Base-by-base conservation (phyloP, 352 stramenopile genomes). In the Pythium volutum region DNA sequence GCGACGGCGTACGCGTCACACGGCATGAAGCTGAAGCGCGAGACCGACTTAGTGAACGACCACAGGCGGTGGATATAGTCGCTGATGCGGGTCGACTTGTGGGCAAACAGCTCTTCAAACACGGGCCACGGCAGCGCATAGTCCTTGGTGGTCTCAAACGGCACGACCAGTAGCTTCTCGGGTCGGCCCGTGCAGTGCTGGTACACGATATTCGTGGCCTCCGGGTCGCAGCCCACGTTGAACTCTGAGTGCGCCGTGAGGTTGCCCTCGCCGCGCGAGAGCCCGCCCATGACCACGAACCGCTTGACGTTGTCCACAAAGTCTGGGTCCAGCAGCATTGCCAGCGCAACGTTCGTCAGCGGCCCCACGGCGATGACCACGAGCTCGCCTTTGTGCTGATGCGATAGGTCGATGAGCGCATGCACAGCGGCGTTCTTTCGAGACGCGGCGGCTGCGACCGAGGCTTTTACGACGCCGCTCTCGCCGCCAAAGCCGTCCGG, bases 141-240 rank as follows among this genome's bases (percentile, higher is more conserved):
- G 68, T 94, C 81, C 16, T 62, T 62, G 22, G 59, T 79, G 15
- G 81, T 90, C 71, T 94, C 84, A 63, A 89, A 84, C 14, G 82
- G 81, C 60, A 94, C 59, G 31, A 91, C 75, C 22, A 77, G 56
- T 23, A 92, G 69, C 63, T 92, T 83, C 22, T 76, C 70, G 31
- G 80, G 73, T 15, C 42, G 66, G 12, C 55, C 55, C 4, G 52
- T 42, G 67, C 79, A 83, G 66, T 92, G 76, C 65, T 87, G 61
- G 43, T 87, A 81, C 25, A 92, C 75, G 23, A 91, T 92, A 51
- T 79, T 67, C 16, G 83, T 87, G 1, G 85, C 85, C 63, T 94
- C 85, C 7, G 85, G 85, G 64, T 94, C 85, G 59, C 83, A 91
- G 39, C 73, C 79, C 18, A 90, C 80, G 64, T 94, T 94, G 59